Evolutionary conservation across 129 eudicot species (phyloP).

Genomic region (Silybum marianum): DNA sequence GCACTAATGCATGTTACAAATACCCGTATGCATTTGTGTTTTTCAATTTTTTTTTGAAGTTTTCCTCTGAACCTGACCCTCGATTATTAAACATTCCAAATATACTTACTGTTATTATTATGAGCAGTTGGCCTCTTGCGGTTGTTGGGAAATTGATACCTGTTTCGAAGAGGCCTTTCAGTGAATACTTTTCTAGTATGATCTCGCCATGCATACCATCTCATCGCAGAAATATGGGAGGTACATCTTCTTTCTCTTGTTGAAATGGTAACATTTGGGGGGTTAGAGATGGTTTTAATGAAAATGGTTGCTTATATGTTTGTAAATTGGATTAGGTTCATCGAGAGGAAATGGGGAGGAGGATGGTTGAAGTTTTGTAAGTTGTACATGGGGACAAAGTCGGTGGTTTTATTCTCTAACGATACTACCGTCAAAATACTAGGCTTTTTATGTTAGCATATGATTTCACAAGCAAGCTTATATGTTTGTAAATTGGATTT

Average conservation of each 20-base stretch:
- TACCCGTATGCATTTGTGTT: too few relatives aligned
- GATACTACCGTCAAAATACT: background rate
- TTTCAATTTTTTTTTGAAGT: too few relatives aligned
- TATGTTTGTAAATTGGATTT: background rate
- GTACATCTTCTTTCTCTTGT: background rate
- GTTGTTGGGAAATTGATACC: conserved; percentile 61
- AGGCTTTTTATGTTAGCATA: background rate
- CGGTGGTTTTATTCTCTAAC: background rate
- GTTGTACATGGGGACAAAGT: conserved; percentile 1
- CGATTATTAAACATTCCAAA: too few relatives aligned
- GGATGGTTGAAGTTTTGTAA: background rate
- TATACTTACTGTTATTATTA: background rate
- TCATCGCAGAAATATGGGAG: conserved; percentile 26
- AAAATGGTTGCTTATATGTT: background rate
- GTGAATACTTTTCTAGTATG: conserved; percentile 37
- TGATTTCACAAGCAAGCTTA: background rate
- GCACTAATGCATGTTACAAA: too few relatives aligned
- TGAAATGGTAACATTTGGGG: too few relatives aligned
- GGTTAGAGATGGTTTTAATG: too few relatives aligned
- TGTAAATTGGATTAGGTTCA: conserved; percentile 24
- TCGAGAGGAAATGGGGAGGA: conserved; percentile 6
- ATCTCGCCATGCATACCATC: conserved; percentile 26
- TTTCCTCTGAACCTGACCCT: too few relatives aligned
- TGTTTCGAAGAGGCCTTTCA: conserved; percentile 50
- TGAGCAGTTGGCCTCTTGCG: conserved; percentile 73